Evolutionary conservation across 2,329 filamentous ascomycete genomes (phyloP).

Genomic region (Aspergillus sp.): DNA sequence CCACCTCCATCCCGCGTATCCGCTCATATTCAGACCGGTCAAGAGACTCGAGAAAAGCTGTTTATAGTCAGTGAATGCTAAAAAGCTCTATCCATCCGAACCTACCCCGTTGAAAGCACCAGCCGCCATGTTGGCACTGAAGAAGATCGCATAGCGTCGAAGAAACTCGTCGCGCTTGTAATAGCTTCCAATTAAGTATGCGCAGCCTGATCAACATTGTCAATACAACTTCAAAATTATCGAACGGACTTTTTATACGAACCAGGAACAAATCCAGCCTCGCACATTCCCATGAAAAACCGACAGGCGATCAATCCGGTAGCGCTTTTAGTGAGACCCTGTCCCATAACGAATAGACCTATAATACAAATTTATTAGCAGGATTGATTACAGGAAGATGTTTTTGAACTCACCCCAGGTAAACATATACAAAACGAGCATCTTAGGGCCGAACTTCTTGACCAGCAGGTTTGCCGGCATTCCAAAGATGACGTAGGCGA

Average conservation of each 20-base stretch:
- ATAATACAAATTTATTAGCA: no score
- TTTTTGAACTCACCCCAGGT: constrained; percentile 8
- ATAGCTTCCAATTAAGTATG: no score
- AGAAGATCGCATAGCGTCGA: no score
- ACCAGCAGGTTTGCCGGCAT: constrained; percentile 17
- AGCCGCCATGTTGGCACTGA: no score
- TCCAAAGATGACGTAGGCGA: constrained; percentile 17
- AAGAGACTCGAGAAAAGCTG: background rate
- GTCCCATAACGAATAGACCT: constrained; percentile 15
- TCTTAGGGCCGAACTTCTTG: constrained; percentile 13
- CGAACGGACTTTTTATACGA: background rate
- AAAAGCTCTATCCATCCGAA: no score
- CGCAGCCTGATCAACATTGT: no score
- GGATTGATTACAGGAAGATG: no score
- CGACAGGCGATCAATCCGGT: constrained; percentile 15
- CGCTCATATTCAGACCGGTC: constrained; percentile 3
- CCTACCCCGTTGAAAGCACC: no score
- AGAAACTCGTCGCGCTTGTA: no score
- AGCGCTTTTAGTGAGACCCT: constrained; percentile 13
- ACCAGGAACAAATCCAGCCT: constrained; percentile 19
- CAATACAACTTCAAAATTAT: no score
- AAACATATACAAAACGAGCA: constrained; percentile 18
- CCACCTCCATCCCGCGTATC: constrained; percentile 17
- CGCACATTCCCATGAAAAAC: constrained; percentile 15
- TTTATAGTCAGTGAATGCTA: background rate